These are phyloP conservation scores for Helotiales sp. DNA, from an alignment of 2,329 filamentous ascomycete genomes.

Conservation along the genomic window DNA sequence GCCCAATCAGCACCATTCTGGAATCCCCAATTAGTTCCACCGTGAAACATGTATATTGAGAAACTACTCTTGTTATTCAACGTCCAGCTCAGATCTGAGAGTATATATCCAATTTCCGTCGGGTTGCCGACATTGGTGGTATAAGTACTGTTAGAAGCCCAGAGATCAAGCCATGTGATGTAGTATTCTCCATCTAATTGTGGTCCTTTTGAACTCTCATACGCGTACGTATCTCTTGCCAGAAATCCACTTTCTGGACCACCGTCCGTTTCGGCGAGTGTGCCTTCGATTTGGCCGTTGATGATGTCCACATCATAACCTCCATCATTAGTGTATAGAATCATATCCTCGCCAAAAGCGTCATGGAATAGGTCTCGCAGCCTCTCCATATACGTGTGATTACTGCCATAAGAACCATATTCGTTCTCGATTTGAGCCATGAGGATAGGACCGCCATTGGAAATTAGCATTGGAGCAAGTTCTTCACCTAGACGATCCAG, in stretches of 20 bases:
- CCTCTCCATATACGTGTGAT: constrained; percentile 45
- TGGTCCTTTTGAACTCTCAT: constrained; percentile 44
- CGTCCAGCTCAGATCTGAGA: constrained; percentile 40
- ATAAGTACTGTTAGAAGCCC: constrained; percentile 42
- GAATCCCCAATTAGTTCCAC: constrained; percentile 52
- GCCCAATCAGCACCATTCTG: constrained; percentile 47
- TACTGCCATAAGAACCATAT: constrained; percentile 48
- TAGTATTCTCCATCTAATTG: constrained; percentile 52
- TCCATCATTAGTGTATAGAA: constrained; percentile 52
- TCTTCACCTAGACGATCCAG: constrained; percentile 43
- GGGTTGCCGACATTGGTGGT: constrained; percentile 30
- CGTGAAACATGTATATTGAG: constrained; percentile 54
- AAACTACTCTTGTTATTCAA: constrained; percentile 43
- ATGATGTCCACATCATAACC: constrained; percentile 43
- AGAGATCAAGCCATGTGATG: constrained; percentile 44
- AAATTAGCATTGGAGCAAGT: constrained; percentile 46
- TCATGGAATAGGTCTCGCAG: constrained; percentile 43
- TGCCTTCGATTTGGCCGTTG: constrained; percentile 44
- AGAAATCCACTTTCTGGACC: constrained; percentile 42
- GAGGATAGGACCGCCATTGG: constrained; percentile 47
- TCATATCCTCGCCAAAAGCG: constrained; percentile 40
- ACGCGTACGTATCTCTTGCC: constrained; percentile 43
- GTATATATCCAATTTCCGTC: constrained; percentile 20
- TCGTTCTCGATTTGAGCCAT: constrained; percentile 53
- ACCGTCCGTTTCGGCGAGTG: constrained; percentile 48